Evolutionary conservation across 2,329 filamentous ascomycete species (phyloP), one percentile per base, ranked within the genome.

Genomic region (Beauveria pseudobassiana): DNA sequence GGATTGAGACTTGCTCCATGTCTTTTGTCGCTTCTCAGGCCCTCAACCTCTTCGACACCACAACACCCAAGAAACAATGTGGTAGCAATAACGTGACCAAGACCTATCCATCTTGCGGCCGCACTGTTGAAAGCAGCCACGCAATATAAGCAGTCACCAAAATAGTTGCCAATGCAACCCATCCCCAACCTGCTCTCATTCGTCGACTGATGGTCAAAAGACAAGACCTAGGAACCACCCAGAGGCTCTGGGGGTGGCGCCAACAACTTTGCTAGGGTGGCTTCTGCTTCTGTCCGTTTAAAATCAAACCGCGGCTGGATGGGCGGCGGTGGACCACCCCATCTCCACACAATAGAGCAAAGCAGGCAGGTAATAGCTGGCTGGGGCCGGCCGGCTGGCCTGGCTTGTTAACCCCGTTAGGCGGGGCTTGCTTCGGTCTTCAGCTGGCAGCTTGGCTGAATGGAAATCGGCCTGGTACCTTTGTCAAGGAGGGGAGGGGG

Each of bases 231-330:
- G n/a, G 20, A 28, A 53, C 40, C 38, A 52, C n/a, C 8, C 49
- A 52, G 24, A 40, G 48, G 48, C 49, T 59, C 57, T 20, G 57
- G 57, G 48, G 57, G 57, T 52, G 56, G 46, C 45, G 30, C 55
- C 55, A 58, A 34, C 45, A 58, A 34, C 22, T 30, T 49, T 49
- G 20, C 28, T 20, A 49, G 18, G 54, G 30, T 50, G 34, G 57
- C 57, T 59, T 59, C 34, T 45, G 24, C 57, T 59, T 59, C 57
- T 59, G 57, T 59, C 57, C 57, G 57, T 52, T 46, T 59, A 52
- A 59, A 52, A 45, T 52, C 57, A 49, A 58, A 26, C 55, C n/a
- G 54, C 20, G 43, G 43, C 43, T 46, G n/a, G 43, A 46, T 48
- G 45, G n/a, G 22, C 10, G 2, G 20, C 22, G 20, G 9, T 48